Percentiles rank a stretch among this genome's conserved stretches.
Evolutionary conservation across 192 early-diverging fungal species (phyloP).

Genomic region (Gaertneriomyces semiglobifer): DNA sequence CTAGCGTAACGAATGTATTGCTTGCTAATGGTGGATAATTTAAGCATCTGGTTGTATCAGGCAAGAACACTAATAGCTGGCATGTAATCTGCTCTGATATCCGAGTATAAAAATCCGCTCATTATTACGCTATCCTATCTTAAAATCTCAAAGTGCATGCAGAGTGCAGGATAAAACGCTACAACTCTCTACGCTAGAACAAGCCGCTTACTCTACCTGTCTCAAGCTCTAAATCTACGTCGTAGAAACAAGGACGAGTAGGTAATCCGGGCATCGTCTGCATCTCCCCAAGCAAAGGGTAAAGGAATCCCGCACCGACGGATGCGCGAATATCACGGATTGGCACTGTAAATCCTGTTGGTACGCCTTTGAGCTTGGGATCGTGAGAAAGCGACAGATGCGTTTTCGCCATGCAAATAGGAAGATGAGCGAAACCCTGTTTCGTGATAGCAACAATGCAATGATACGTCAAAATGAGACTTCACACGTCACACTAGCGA

Average conservation of each 20-base stretch:
- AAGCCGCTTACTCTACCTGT: constrained; percentile 81
- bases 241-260: constrained; percentile 93
- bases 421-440: constrained; percentile 80
- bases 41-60: too few species aligned
- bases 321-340: constrained; percentile 93
- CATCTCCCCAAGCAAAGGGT: constrained; percentile 94
- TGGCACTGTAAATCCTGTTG: constrained; percentile 84
- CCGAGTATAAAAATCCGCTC: too few species aligned
- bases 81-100: too few species aligned
- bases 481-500: constrained; percentile 5
- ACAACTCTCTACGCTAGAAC: constrained; percentile 58
- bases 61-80: too few species aligned
- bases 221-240: constrained; percentile 88
- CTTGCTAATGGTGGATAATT: too few species aligned
- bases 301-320: constrained; percentile 96
- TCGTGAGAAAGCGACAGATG: constrained; percentile 91
- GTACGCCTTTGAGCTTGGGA: constrained; percentile 87
- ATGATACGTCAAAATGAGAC: not conserved
- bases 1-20: too few species aligned
- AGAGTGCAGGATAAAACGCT: not conserved
- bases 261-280: constrained; percentile 97
- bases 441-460: not conserved
- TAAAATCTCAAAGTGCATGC: not conserved
- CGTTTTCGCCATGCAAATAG: constrained; percentile 99
- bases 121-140: not conserved